Evolutionary conservation across 1,284 basidiomycete genomes (phyloP), one percentile per base, ranked within the genome.

Genomic region (Amylostereum areolatum): DNA sequence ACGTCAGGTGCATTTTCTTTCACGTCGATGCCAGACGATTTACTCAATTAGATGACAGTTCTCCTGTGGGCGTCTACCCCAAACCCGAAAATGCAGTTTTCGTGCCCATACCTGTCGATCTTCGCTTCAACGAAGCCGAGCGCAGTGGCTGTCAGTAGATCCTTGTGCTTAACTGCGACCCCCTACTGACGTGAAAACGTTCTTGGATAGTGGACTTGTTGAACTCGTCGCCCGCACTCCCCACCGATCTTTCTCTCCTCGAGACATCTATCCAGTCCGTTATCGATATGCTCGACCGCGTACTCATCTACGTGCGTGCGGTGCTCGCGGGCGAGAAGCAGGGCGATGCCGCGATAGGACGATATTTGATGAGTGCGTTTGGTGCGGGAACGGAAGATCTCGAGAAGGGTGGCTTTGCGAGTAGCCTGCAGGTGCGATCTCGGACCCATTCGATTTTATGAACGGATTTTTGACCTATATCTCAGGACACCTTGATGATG

Each of bases 81-180:
- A 93, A 93, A 70, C 83, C 91, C 37, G 89, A 95, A 73, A 95
- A 95, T 70, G 89, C 89, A 57, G 87, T 93, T 28, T 97, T 97
- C 67, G 75, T 90, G 27, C 93, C 94, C 29, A 81, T 97, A 41
- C 86, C 89, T 34, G 86, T 89, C 52, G 81, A 87, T 55, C 73
- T 97, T 53, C 82, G 81, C 61, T 91, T 91, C 67, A 81, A 85
- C 58, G 82, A 90, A 48, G 77, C 85, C 32, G 93, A 97, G 65
- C 80, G 86, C 55, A 85, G 89, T 56, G 90, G 90, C 45, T 73
- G 92, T 94, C 67, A 62, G 91, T 85, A 5, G 18, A 18, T 18
- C 18, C 48, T 43, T 25, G n/a, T 27, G 32, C 48, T 24, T 46
- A 33, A 50, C 40, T 40, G 9, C 34, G 8, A n/a, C 12, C 28